Percentiles rank a stretch among this genome's conserved stretches.
phyloP scores from a whole-genome alignment of 1,284 basidiomycete species.

The Ceratobasidium sp. region DNA sequence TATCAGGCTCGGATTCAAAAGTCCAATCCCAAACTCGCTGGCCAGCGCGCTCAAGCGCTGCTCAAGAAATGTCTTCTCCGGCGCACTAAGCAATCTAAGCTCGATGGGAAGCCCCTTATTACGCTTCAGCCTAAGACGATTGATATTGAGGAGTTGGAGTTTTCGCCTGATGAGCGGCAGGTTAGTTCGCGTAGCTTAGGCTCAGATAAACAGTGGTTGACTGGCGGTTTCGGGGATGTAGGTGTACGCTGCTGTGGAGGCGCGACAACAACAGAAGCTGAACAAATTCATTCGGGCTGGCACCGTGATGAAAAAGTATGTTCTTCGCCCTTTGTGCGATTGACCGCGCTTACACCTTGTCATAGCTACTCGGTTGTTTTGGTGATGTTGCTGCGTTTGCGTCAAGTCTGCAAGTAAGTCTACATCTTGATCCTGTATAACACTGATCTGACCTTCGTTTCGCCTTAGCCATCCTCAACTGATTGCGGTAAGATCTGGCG shows the following conservation, averaged over 20 bases:
- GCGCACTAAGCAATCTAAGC: conserved; percentile 70
- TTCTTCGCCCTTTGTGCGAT: not conserved
- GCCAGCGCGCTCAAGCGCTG: conserved; percentile 69
- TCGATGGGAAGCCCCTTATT: conserved; percentile 72
- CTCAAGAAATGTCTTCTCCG: conserved; percentile 72
- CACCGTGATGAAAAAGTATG: conserved; percentile 73
- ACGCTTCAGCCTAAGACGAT: conserved; percentile 72
- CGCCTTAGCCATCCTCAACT: conserved; percentile 69
- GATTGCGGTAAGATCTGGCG: conserved; percentile 62
- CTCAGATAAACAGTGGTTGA: conserved; percentile 1
- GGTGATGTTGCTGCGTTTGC: conserved; percentile 75
- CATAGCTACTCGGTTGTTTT: conserved; percentile 51
- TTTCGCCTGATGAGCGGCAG: conserved; percentile 73
- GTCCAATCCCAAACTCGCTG: conserved; percentile 68
- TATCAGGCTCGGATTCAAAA: conserved; percentile 64
- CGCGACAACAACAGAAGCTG: conserved; percentile 65
- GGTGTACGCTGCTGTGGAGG: conserved; percentile 74
- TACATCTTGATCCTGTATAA: not conserved
- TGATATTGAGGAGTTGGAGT: conserved; percentile 68
- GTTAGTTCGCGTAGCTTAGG: conserved; percentile 56
- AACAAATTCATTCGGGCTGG: conserved; percentile 70
- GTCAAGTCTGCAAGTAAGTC: conserved; percentile 68
- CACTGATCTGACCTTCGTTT: not conserved
- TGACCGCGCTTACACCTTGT: not conserved
- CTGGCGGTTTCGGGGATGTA: conserved; percentile 15